Conservation (phyloP, 2,329 filamentous ascomycete genomes). For the Fusarium coicis region DNA sequence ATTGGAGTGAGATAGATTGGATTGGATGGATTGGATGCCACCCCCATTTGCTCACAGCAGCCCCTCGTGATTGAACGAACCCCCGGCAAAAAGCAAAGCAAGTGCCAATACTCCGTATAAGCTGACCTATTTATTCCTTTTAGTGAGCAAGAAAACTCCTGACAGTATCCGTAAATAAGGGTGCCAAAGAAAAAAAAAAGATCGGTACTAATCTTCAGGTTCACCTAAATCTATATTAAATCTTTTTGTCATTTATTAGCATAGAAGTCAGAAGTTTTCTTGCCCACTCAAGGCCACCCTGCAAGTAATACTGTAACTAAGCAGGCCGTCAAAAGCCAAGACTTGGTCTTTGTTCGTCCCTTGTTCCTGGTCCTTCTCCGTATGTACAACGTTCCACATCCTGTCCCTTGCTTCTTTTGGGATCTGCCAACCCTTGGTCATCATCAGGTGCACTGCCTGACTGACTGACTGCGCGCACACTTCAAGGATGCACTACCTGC, state of each 20-base stretch:
- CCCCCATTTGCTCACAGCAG: conserved; percentile 5
- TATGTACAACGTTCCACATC: conserved; percentile 27
- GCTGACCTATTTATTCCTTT: background rate
- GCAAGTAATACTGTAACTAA: background rate
- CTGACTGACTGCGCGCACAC: background rate
- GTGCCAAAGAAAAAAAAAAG: background rate
- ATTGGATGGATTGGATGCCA: background rate
- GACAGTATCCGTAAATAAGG: background rate
- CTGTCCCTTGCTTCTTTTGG: conserved; percentile 35
- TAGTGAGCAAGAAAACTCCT: background rate
- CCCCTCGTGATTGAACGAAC: conserved; percentile 22
- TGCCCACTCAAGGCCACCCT: background rate
- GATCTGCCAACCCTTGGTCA: conserved; percentile 17
- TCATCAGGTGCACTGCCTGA: conserved; percentile 17
- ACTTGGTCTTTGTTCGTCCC: conserved; percentile 28
- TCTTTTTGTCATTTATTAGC: background rate
- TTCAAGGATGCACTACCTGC: background rate
- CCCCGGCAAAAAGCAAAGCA: conserved; percentile 1
- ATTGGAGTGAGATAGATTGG: background rate
- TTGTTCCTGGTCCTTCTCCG: conserved; percentile 29
- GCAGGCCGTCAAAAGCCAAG: conserved; percentile 1
- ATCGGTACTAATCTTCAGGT: background rate
- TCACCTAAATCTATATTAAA: background rate
- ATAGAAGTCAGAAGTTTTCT: background rate
- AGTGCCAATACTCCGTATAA: background rate